Evolutionary conservation across 2,329 filamentous ascomycete species (phyloP), one percentile per base, ranked within the genome.

Genomic region (Colletotrichum sublineola): DNA sequence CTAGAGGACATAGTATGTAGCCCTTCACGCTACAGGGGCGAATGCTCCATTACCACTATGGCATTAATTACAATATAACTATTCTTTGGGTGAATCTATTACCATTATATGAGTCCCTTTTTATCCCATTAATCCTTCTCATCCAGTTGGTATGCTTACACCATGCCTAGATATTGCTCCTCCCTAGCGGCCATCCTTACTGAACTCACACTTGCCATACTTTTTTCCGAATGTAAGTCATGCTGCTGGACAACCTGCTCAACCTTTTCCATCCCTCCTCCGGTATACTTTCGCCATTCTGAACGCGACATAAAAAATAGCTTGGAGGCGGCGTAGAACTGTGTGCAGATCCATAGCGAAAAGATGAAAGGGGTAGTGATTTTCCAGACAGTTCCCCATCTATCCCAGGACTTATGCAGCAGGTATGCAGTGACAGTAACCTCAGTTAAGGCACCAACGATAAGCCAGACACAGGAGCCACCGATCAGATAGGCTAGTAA

Each of bases 291-390:
- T 6, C 64, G 4, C 29, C 56, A 40, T 40, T 74, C 68, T 5
- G 73, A 67, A 7, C 38, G 40, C 1, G 69, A 65, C 73, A 74
- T 72, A 1, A 12, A 9, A 20, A 55, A 63, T 29, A 72, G 63
- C 24, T 65, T 56, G 2, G 58, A 66, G 11, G 73, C 65, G 12
- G 56, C 73, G 46, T 69, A 74, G 11, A 74, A 44, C 62, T 74
- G 73, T 0, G 73, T 73, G 0, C 38, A 29, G n/a, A 69, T 74
- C 73, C 73, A 74, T 2, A 74, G 44, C 9, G 64, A 61, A n/a
- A 74, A 74, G 18, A 74, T 61, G 11, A 68, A 5, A 4, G 73
- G 73, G 5, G 68, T 73, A 18, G 73, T 33, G 12, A 72, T 46
- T 12, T 63, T 14, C 73, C 73, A 74, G 5, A 52, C 69, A 9